Percentiles rank a stretch among this genome's conserved stretches.
phyloP scores from a whole-genome alignment of 352 stramenopile species.

The Globisporangium paroecandrum region DNA sequence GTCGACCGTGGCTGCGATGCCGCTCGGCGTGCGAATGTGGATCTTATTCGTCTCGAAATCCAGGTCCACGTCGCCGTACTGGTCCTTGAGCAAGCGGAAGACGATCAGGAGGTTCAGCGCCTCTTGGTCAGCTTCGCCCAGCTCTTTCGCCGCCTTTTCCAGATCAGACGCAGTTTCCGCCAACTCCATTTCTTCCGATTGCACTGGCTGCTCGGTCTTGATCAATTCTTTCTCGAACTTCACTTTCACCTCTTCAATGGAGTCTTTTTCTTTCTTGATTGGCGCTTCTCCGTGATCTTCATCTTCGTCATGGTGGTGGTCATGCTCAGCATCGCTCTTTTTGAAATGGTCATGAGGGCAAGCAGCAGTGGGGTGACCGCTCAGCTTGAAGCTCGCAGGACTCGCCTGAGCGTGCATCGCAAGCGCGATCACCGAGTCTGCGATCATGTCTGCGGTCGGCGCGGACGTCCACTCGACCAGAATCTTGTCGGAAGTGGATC shows the following conservation, averaged over 20 bases:
- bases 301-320: constrained; percentile 22
- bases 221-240: constrained; percentile 19
- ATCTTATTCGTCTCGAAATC: constrained; percentile 89
- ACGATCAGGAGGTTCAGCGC: constrained; percentile 82
- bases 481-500: constrained; percentile 38
- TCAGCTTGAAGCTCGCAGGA: constrained; percentile 79
- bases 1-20: constrained; percentile 59
- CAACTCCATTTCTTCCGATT: constrained; percentile 8
- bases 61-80: constrained; percentile 82
- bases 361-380: constrained; percentile 61
- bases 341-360: constrained; percentile 82
- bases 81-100: constrained; percentile 81
- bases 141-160: constrained; percentile 56
- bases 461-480: constrained; percentile 87
- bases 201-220: constrained; percentile 21
- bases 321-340: constrained; percentile 21
- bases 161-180: constrained; percentile 29
- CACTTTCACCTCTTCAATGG: constrained; percentile 17
- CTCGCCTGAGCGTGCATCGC: constrained; percentile 93
- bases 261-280: constrained; percentile 27
- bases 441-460: constrained; percentile 94
- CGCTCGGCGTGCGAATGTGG: constrained; percentile 76
- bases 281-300: constrained; percentile 19
- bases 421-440: constrained; percentile 94
- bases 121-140: constrained; percentile 74